These are phyloP conservation scores for Fusarium oxysporum DNA, from an alignment of 2,329 filamentous ascomycete species.

Conservation along the genomic window DNA sequence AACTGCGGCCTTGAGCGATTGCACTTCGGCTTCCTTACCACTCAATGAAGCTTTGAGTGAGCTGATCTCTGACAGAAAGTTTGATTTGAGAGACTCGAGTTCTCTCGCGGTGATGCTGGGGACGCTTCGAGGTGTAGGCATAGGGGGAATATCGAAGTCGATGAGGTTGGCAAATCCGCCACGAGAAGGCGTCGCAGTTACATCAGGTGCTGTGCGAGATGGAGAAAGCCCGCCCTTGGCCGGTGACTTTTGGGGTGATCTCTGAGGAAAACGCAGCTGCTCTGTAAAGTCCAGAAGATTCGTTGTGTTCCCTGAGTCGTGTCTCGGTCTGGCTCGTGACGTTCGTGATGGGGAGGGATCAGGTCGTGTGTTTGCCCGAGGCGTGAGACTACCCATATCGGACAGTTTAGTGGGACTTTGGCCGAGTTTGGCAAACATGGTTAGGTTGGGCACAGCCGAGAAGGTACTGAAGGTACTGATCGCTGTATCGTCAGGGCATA, in stretches of 20 bases:
- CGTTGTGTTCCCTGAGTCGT: constrained; percentile 71
- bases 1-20: constrained; percentile 87
- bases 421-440: constrained; percentile 80
- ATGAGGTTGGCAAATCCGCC: constrained; percentile 73
- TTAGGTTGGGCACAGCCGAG: constrained; percentile 89
- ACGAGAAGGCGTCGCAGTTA: constrained; percentile 60
- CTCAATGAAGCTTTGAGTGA: constrained; percentile 91
- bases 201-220: constrained; percentile 47
- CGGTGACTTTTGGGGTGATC: constrained; percentile 67
- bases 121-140: constrained; percentile 90
- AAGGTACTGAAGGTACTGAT: constrained; percentile 90
- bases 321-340: constrained; percentile 48
- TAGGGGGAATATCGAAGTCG: constrained; percentile 87
- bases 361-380: constrained; percentile 49
- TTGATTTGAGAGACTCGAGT: constrained; percentile 90
- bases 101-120: constrained; percentile 93
- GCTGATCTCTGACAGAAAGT: constrained; percentile 91
- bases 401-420: constrained; percentile 70
- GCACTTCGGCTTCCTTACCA: constrained; percentile 92
- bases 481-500: constrained; percentile 75
- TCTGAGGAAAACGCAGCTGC: constrained; percentile 65
- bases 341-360: constrained; percentile 53
- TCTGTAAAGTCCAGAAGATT: constrained; percentile 93
- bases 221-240: constrained; percentile 49
- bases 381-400: constrained; percentile 54